Evolutionary conservation across 306 rosid genomes (phyloP).

Genomic region (Quercus dentata): DNA sequence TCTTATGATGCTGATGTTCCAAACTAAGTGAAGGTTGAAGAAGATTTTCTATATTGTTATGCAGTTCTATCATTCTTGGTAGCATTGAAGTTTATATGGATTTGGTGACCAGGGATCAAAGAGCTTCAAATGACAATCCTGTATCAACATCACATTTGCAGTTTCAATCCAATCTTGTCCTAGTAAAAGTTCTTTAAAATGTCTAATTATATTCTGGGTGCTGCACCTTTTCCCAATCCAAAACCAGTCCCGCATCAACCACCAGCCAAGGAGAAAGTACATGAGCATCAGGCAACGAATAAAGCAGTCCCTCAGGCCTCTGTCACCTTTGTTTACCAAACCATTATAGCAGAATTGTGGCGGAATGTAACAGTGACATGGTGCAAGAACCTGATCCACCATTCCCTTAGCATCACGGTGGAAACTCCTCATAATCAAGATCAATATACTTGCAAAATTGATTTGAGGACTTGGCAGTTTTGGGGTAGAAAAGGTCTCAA

Average conservation of each 20-base stretch:
- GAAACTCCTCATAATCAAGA: slow-evolving; percentile 31
- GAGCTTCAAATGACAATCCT: slow-evolving; percentile 14
- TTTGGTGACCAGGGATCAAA: slow-evolving; percentile 8
- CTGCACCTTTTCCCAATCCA: slow-evolving; percentile 22
- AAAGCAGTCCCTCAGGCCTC: slow-evolving; percentile 19
- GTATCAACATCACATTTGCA: slow-evolving; percentile 17
- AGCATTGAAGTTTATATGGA: slow-evolving; percentile 7
- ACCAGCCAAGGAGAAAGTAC: slow-evolving; percentile 14
- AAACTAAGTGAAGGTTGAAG: background rate
- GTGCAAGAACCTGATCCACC: slow-evolving; percentile 37
- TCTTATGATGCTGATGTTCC: background rate
- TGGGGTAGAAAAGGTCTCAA: slow-evolving; percentile 72
- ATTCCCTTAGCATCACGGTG: slow-evolving; percentile 36
- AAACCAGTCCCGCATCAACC: background rate
- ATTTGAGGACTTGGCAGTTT: slow-evolving; percentile 36
- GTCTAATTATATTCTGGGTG: slow-evolving; percentile 23
- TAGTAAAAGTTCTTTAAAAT: slow-evolving; percentile 11
- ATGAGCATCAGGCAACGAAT: background rate
- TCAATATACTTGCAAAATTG: slow-evolving; percentile 44
- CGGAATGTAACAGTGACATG: slow-evolving; percentile 39
- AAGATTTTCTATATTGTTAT: background rate
- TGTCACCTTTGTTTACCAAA: slow-evolving; percentile 37
- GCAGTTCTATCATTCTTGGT: slow-evolving; percentile 20
- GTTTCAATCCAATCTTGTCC: background rate
- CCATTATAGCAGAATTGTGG: slow-evolving; percentile 29